phyloP scores from a whole-genome alignment of 306 rosid species.

The Morella rubra region DNA sequence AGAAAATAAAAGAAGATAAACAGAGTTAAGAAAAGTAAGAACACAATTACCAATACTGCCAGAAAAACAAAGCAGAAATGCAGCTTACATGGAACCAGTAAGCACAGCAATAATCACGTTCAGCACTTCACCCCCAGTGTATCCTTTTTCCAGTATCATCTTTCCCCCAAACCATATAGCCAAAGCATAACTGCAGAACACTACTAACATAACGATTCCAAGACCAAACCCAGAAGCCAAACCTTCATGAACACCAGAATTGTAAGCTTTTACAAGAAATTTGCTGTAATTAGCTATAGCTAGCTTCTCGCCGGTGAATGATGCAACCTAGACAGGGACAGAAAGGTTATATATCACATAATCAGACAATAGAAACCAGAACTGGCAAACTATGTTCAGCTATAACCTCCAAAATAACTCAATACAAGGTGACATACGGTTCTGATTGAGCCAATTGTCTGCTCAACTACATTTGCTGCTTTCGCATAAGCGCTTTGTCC shows the following conservation, averaged over 20 bases:
- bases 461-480: slow-evolving; percentile 84
- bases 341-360: neutral
- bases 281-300: slow-evolving; percentile 51
- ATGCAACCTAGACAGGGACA: slow-evolving; percentile 55
- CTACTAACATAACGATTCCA: slow-evolving; percentile 42
- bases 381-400: neutral
- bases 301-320: slow-evolving; percentile 69
- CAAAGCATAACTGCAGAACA: slow-evolving; percentile 48
- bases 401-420: neutral
- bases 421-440: slow-evolving; percentile 48
- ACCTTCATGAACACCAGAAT: slow-evolving; percentile 63
- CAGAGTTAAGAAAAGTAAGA: slow-evolving; percentile 9
- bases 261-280: slow-evolving; percentile 54
- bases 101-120: slow-evolving; percentile 52
- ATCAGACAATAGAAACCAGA: too few relatives aligned
- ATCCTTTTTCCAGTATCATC: slow-evolving; percentile 60
- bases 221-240: slow-evolving; percentile 57
- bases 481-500: slow-evolving; percentile 80
- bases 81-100: slow-evolving; percentile 64
- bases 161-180: slow-evolving; percentile 71
- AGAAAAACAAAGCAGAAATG: slow-evolving; percentile 1
- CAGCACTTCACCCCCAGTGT: slow-evolving; percentile 60
- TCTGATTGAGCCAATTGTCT: slow-evolving; percentile 85
- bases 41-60: neutral
- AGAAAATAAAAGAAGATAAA: neutral